Base-by-base conservation (phyloP, 768 basidiomycete genomes). In the Boletus sensibilis region DNA sequence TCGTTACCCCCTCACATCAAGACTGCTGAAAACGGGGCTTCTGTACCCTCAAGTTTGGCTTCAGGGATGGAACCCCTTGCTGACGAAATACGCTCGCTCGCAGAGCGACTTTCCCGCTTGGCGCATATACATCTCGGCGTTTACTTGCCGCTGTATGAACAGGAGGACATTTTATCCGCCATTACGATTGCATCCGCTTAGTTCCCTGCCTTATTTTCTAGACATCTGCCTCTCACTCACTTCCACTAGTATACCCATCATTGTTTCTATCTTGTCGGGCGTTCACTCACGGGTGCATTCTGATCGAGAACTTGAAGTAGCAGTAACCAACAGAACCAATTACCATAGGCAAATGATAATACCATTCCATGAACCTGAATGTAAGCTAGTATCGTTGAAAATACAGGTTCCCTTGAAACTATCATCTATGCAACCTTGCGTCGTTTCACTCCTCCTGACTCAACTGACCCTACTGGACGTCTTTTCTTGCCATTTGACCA, bases 71-170 rank as follows among this genome's bases (percentile, higher is more conserved):
- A 89, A 63, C 81, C 87, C 34, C 77, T 94, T 50, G 71, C 78
- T 53, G 82, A 84, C 39, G 92, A 94, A 71, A 82, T 72, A 42
- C 78, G 78, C 33, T 76, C 80, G 18, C 80, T 94, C 47, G 82
- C 82, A 29, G 85, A 90, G 64, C 83, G 87, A 66, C 78, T 92
- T 35, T 80, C 86, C 42, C 84, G 86, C 56, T 78, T 94, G 51
- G 85, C 86, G 3, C 75, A 82, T 45, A 85, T 91, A 62, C 90
- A 94, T 70, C 76, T 90, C 50, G 82, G 84, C 59, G 85, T 89
- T 50, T 92, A 90, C 70, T 75, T 88, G 37, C 81, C 82, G n/a
- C 69, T 92, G 53, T 94, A 94, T 73, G 85, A 89, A 71, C 81
- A 82, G 63, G 80, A 84, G 58, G 82, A 79, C 59, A 53, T 67